Conservation (phyloP, 805 yeast genomes). For the Lipomyces kockii region DNA sequence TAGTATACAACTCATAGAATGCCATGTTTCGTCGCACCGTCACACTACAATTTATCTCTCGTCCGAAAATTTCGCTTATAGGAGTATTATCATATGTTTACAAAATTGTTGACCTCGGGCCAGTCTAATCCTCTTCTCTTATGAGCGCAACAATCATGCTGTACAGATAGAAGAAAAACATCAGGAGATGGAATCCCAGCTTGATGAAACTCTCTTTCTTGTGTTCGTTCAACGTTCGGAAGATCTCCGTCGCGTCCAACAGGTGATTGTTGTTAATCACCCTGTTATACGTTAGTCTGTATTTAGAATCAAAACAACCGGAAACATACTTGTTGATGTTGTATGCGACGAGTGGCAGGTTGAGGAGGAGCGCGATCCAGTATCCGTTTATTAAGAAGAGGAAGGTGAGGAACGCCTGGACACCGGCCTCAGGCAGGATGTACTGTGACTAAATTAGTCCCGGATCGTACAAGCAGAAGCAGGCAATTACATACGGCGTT, state of each 20-base stretch:
- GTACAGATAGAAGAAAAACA: conserved; percentile 95
- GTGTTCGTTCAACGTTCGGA: conserved; percentile 89
- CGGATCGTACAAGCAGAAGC: not conserved
- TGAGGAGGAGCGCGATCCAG: conserved; percentile 86
- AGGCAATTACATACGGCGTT: conserved; percentile 53
- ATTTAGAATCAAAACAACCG: too few relatives aligned
- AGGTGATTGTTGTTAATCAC: conserved; percentile 76
- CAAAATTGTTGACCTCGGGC: not conserved
- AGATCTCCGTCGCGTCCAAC: conserved; percentile 96
- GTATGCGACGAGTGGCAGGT: conserved; percentile 81
- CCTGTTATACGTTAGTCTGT: conserved; percentile 11
- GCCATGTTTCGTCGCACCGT: not conserved
- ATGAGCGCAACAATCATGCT: conserved; percentile 38
- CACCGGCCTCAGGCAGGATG: conserved; percentile 85
- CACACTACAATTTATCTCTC: not conserved
- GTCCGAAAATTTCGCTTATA: not conserved
- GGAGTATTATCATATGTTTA: not conserved
- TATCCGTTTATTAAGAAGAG: conserved; percentile 83
- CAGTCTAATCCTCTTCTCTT: conserved; percentile 32
- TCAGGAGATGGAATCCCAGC: conserved; percentile 83
- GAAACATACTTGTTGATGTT: conserved; percentile 66
- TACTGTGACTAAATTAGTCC: conserved; percentile 48
- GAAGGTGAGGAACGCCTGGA: conserved; percentile 72
- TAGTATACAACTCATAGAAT: conserved; percentile 1
- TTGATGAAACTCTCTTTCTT: conserved; percentile 90